Percentiles rank a stretch among this genome's conserved stretches.
phyloP scores from a whole-genome alignment of 441 rosid genomes.

The Theobroma grandiflorum region DNA sequence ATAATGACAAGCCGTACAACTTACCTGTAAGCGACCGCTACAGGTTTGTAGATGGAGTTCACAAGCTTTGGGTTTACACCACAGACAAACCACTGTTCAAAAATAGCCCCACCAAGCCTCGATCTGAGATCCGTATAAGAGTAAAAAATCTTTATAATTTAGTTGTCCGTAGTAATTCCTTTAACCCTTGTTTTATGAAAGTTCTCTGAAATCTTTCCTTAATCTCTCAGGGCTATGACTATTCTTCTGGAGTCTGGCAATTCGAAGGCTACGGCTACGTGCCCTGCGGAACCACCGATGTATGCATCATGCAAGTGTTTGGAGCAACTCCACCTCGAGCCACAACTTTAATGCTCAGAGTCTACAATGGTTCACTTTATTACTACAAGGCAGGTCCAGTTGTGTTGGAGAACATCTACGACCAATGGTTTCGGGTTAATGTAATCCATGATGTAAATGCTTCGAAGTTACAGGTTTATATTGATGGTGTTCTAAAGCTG shows the following conservation, averaged over 20 bases:
- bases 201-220: not conserved
- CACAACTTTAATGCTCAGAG: conserved; percentile 46
- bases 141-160: not conserved
- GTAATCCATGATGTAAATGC: conserved; percentile 43
- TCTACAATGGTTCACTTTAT: conserved; percentile 37
- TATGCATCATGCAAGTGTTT: conserved; percentile 44
- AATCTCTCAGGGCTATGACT: not conserved
- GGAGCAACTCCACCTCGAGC: conserved; percentile 34
- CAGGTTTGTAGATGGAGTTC: conserved; percentile 30
- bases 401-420: conserved; percentile 29
- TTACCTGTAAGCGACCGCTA: conserved; percentile 24
- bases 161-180: too few relatives aligned
- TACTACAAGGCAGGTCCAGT: conserved; percentile 30
- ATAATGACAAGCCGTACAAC: conserved; percentile 32
- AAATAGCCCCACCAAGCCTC: conserved; percentile 37
- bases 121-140: conserved; percentile 27
- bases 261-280: not conserved
- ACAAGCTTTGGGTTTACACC: conserved; percentile 41
- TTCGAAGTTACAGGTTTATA: conserved; percentile 30
- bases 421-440: conserved; percentile 42
- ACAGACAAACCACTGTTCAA: conserved; percentile 42
- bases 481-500: conserved; percentile 27
- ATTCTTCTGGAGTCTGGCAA: not conserved
- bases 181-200: too few relatives aligned
- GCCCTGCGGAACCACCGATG: conserved; percentile 31